phyloP scores from a whole-genome alignment of 2,329 filamentous ascomycete genomes.

The Orbilia javanica region DNA sequence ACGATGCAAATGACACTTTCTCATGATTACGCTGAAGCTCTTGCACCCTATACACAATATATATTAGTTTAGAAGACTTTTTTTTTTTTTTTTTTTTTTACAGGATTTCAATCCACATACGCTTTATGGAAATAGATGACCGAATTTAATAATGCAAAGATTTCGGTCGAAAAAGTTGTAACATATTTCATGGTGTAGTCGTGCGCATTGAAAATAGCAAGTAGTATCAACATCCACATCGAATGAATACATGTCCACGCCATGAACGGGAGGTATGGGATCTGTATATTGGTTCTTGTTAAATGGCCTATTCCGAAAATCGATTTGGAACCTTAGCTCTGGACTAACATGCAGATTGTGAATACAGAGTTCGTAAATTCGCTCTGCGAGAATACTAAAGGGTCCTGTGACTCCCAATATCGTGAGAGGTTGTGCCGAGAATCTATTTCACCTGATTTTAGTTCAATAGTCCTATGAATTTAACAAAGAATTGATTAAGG shows the following conservation, averaged over 20 bases:
- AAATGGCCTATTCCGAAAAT: constrained; percentile 28
- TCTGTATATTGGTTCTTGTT: constrained; percentile 63
- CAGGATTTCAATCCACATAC: constrained; percentile 41
- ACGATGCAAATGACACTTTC: constrained; percentile 72
- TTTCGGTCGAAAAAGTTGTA: constrained; percentile 75
- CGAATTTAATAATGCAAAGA: constrained; percentile 76
- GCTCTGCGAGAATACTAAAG: constrained; percentile 76
- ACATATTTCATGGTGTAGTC: constrained; percentile 80
- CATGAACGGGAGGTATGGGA: constrained; percentile 76
- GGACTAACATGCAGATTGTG: constrained; percentile 69
- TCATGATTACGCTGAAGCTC: constrained; percentile 73
- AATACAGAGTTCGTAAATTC: constrained; percentile 73
- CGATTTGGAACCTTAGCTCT: not conserved
- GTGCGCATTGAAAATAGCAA: constrained; percentile 76
- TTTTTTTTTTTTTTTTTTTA: too few species aligned
- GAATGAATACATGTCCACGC: constrained; percentile 76
- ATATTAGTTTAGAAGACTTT: not conserved
- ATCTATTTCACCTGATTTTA: constrained; percentile 62
- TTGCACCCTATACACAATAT: constrained; percentile 66
- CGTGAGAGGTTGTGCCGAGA: constrained; percentile 74
- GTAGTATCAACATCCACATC: constrained; percentile 74
- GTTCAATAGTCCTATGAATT: constrained; percentile 15
- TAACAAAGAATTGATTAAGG: not conserved
- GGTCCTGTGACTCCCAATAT: constrained; percentile 76
- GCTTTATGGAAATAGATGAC: constrained; percentile 79